Conservation (phyloP, 75 land plant genomes). For the Gnetum montanum region DNA sequence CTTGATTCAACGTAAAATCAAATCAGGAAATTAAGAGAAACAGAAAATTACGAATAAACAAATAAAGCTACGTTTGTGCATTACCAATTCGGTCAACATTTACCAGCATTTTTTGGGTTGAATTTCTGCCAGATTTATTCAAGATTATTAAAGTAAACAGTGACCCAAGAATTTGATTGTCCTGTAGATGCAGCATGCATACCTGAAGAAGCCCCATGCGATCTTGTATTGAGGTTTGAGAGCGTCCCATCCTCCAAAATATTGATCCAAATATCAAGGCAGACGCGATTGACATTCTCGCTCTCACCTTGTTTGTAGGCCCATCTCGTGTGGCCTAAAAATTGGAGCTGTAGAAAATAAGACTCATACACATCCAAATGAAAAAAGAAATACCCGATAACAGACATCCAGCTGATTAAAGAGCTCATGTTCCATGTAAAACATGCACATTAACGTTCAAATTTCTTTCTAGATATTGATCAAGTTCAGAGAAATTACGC, state of each 20-base stretch:
- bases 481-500: no score
- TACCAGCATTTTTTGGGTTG: no score
- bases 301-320: slow-evolving; percentile 87
- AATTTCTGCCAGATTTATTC: no score
- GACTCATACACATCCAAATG: no score
- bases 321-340: slow-evolving; percentile 83
- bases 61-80: not conserved
- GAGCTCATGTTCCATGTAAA: no score
- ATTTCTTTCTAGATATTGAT: no score
- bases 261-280: slow-evolving; percentile 97
- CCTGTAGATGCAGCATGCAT: no score
- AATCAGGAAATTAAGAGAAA: not conserved
- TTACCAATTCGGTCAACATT: not conserved
- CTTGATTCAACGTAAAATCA: slow-evolving; percentile 23
- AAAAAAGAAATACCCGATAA: no score
- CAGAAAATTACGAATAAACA: not conserved
- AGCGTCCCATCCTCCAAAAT: slow-evolving; percentile 93
- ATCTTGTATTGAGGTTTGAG: slow-evolving; percentile 97
- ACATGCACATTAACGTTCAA: no score
- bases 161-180: no score
- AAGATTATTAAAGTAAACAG: not conserved
- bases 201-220: slow-evolving; percentile 98
- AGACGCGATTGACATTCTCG: slow-evolving; percentile 88
- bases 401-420: no score
- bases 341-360: no score